These are phyloP conservation scores for Yarrowia sp. DNA, from an alignment of 805 yeast genomes.

Conservation along the genomic window DNA sequence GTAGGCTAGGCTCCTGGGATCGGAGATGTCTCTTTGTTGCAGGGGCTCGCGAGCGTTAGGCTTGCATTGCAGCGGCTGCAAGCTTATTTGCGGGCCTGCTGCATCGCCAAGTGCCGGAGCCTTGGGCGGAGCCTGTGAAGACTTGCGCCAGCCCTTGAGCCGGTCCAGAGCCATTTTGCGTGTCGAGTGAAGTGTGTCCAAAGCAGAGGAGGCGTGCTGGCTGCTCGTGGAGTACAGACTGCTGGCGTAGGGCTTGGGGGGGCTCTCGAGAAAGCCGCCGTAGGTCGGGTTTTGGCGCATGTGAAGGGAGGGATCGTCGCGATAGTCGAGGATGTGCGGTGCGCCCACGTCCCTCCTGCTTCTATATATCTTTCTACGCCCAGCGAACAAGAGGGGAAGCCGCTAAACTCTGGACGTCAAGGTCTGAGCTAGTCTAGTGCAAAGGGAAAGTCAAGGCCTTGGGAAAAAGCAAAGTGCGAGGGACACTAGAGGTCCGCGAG, in stretches of 20 bases:
- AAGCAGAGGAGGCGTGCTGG: neutral
- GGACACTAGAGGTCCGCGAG: too few relatives aligned
- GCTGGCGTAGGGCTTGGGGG: neutral
- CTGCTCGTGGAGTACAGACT: neutral
- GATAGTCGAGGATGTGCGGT: neutral
- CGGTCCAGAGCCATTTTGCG: neutral
- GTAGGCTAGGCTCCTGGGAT: slow-evolving; percentile 13
- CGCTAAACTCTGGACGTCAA: slow-evolving; percentile 1
- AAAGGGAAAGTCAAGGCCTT: neutral
- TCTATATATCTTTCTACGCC: slow-evolving; percentile 7
- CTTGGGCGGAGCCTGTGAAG: too few relatives aligned
- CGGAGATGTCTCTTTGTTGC: slow-evolving; percentile 11
- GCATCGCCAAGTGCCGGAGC: neutral
- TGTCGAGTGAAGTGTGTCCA: neutral
- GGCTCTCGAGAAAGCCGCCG: too few relatives aligned
- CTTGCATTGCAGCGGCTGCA: slow-evolving; percentile 23
- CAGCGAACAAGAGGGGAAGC: slow-evolving; percentile 9
- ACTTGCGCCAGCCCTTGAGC: slow-evolving; percentile 11
- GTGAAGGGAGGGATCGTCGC: slow-evolving; percentile 10
- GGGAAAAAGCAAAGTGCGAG: too few relatives aligned
- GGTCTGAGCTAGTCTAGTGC: neutral
- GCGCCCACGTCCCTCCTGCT: neutral
- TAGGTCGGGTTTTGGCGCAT: too few relatives aligned
- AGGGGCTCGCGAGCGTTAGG: slow-evolving; percentile 3
- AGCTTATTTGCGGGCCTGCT: neutral